Evolutionary conservation across 179 eudicot species (phyloP), one percentile per base, ranked within the genome.

Genomic region (Spergularia azorica): DNA sequence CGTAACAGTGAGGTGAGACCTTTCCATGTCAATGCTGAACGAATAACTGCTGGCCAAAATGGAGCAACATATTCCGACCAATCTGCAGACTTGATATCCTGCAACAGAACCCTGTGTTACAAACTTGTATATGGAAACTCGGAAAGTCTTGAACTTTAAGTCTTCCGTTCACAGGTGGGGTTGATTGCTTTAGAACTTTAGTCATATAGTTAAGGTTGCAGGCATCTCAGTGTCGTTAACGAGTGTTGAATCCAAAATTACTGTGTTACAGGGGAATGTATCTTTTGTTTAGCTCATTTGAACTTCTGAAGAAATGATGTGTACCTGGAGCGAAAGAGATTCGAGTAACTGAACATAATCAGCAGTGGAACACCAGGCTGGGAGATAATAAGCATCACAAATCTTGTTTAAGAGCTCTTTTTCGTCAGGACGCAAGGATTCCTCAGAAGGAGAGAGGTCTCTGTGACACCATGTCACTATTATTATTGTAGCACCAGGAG

Each of bases 381-480:
- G 99, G 79, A 95, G 97, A 86, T 95, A 93, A 78, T 77, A 95
- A 39, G 97, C 89, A 74, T 89, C 89, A 75, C 96, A 91, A 20
- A 95, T 95, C 83, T 88, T 95, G 69, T 84, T 75, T 78, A 95
- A 77, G 50, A 93, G 87, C 64, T 84, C 67, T 61, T 71, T 82
- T 77, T 95, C 99, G 18, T 90, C 94, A 4, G 90, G 87, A 10
- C 73, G 80, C 80, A 95, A 76, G 18, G 98, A 86, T 74, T 88
- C 86, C 76, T 91, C 99, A 9, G 84, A 77, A 64, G 98, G 93
- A 54, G 91, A 83, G 62, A 93, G 92, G 78, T 93, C 90, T 74
- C 99, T 90, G 68, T 95, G 99, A 82, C 99, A 95, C 99, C 99
- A 93, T 70, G 99, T 95, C 55, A 95, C 98, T 67, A 95, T 82